A percentile compares a stretch with the other conserved stretches of the same genome.
Conservation (phyloP, 225 moss, liverwort and hornwort genomes). For the Ulota crispa region DNA sequence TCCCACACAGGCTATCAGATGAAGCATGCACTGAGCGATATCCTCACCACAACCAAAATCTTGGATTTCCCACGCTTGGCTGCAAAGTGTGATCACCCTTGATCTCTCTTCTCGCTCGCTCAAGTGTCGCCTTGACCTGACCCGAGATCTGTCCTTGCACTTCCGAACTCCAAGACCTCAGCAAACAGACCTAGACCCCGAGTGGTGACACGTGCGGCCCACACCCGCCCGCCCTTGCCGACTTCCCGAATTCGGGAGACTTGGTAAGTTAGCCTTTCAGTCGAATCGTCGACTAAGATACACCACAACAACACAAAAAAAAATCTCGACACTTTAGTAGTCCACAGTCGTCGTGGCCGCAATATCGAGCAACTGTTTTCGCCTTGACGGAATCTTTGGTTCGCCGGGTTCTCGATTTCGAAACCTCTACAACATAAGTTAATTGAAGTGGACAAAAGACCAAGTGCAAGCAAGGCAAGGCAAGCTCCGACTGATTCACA, state of each 20-base stretch:
- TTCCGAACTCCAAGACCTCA: not conserved
- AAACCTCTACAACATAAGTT: not conserved
- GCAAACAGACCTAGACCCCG: not conserved
- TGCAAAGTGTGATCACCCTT: not conserved
- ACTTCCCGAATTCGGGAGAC: slow-evolving; percentile 8
- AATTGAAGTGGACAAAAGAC: not conserved
- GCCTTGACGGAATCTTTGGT: not conserved
- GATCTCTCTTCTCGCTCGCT: not conserved
- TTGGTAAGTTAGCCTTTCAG: not conserved
- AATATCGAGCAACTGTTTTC: not conserved
- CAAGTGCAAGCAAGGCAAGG: not conserved
- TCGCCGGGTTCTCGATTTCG: not conserved
- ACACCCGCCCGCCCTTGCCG: slow-evolving; percentile 2
- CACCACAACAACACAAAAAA: not conserved
- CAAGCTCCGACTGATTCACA: slow-evolving; percentile 15
- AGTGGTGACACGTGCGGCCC: not conserved
- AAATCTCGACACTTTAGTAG: not conserved
- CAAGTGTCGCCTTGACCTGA: not conserved
- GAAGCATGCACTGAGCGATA: not conserved
- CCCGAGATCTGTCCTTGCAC: not conserved
- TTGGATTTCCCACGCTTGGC: not conserved
- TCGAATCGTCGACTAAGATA: slow-evolving; percentile 2
- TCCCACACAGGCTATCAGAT: not conserved
- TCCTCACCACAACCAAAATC: slow-evolving; percentile 17
- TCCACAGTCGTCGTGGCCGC: not conserved